These are phyloP conservation scores for Boletus pseudo-olivaceus DNA, from an alignment of 768 basidiomycete genomes.

Conservation along the genomic window DNA sequence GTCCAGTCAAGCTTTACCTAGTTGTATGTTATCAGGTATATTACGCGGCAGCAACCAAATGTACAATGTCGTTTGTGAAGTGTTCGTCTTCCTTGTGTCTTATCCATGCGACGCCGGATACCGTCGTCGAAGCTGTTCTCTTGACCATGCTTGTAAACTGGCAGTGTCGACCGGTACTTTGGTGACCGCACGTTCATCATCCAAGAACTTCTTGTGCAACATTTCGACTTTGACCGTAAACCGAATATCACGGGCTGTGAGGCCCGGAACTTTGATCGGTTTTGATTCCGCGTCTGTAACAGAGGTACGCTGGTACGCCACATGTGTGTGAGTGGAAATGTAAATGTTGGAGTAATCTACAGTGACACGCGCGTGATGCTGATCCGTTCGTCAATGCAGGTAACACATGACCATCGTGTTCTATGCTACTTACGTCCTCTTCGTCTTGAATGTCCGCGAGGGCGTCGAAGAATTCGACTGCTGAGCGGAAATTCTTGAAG, in stretches of 20 bases:
- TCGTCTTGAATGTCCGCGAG: constrained; percentile 26
- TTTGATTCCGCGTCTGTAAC: constrained; percentile 7
- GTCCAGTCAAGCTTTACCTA: background rate
- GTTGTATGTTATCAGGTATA: constrained; percentile 7
- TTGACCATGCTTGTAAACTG: constrained; percentile 20
- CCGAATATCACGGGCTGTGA: constrained; percentile 51
- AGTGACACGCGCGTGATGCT: constrained; percentile 33
- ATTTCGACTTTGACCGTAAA: constrained; percentile 44
- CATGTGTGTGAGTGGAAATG: constrained; percentile 27
- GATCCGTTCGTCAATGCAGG: background rate
- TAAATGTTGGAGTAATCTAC: constrained; percentile 23
- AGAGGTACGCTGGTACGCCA: constrained; percentile 16
- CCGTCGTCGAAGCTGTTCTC: constrained; percentile 22
- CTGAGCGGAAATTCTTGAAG: constrained; percentile 23
- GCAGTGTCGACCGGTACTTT: constrained; percentile 14
- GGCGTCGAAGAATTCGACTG: constrained; percentile 28
- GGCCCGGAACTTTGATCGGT: constrained; percentile 33
- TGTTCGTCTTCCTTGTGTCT: background rate
- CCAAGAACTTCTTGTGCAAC: constrained; percentile 26
- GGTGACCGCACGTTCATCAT: constrained; percentile 20
- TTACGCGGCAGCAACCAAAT: background rate
- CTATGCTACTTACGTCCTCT: constrained; percentile 30
- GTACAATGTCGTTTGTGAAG: background rate
- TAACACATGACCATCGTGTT: background rate
- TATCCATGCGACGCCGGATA: constrained; percentile 10